phyloP scores from a whole-genome alignment of 768 basidiomycete species.

The Pisolithus microcarpus region DNA sequence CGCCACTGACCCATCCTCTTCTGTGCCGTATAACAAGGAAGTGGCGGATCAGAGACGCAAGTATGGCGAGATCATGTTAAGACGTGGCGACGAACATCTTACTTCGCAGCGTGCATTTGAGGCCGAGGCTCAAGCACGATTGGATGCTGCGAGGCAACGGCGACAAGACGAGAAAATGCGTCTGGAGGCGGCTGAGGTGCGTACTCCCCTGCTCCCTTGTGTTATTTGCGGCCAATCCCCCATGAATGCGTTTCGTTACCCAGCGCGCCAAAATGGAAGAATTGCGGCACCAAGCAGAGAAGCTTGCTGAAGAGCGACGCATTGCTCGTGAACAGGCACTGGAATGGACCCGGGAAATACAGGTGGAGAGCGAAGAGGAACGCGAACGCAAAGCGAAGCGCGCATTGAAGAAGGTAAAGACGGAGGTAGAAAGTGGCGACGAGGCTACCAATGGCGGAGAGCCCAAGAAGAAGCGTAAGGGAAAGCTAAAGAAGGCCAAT shows the following conservation, averaged over 20 bases:
- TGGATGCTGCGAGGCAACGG: slow-evolving; percentile 69
- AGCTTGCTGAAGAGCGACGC: slow-evolving; percentile 72
- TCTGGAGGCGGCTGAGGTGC: slow-evolving; percentile 58
- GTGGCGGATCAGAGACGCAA: slow-evolving; percentile 84
- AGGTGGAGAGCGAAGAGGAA: slow-evolving; percentile 72
- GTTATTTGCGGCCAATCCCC: background rate
- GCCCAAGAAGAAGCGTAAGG: slow-evolving; percentile 73
- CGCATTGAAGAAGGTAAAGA: slow-evolving; percentile 45
- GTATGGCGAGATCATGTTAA: slow-evolving; percentile 83
- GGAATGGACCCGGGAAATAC: slow-evolving; percentile 66
- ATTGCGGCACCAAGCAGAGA: slow-evolving; percentile 62
- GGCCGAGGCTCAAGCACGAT: slow-evolving; percentile 58
- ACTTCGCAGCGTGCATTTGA: slow-evolving; percentile 66
- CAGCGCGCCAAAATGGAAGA: slow-evolving; percentile 60
- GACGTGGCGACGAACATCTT: slow-evolving; percentile 76
- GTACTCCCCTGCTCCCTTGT: slow-evolving; percentile 14
- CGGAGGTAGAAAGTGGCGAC: slow-evolving; percentile 44
- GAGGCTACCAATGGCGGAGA: slow-evolving; percentile 37
- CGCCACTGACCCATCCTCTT: slow-evolving; percentile 59
- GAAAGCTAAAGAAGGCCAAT: slow-evolving; percentile 55
- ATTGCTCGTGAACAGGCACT: slow-evolving; percentile 71
- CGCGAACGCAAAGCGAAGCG: slow-evolving; percentile 60
- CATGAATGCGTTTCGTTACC: background rate
- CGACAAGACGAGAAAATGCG: slow-evolving; percentile 75
- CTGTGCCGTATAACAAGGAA: slow-evolving; percentile 78